Conservation (phyloP, 1,139 yeast genomes). For the Meyerozyma carpophila region DNA sequence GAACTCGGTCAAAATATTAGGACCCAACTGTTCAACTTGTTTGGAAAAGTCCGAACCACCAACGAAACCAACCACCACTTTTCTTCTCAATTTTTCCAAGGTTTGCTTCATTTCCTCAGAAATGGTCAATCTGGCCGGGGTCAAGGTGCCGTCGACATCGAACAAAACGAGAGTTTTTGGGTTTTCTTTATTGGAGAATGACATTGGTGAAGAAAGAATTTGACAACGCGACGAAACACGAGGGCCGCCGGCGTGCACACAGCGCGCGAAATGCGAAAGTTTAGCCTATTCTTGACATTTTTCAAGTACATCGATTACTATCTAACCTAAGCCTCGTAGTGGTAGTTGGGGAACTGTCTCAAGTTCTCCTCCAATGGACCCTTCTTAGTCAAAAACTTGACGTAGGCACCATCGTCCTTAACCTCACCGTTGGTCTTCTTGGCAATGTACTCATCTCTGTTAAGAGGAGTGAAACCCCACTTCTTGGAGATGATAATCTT, state of each 20-base stretch:
- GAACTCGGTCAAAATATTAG: slow-evolving; percentile 67
- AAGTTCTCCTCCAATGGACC: slow-evolving; percentile 93
- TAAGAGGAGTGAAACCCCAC: slow-evolving; percentile 99
- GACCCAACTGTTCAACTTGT: slow-evolving; percentile 94
- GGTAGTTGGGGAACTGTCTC: slow-evolving; percentile 92
- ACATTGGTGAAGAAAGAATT: slow-evolving; percentile 24
- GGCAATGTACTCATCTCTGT: slow-evolving; percentile 94
- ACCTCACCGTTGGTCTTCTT: slow-evolving; percentile 97
- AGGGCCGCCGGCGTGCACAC: neutral
- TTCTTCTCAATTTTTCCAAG: slow-evolving; percentile 72
- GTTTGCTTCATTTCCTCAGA: slow-evolving; percentile 77
- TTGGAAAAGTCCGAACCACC: slow-evolving; percentile 96
- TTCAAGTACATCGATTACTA: slow-evolving; percentile 4
- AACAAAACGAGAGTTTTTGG: slow-evolving; percentile 72
- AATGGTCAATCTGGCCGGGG: slow-evolving; percentile 87
- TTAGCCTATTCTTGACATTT: neutral
- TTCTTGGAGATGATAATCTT: slow-evolving; percentile 98
- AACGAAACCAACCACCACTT: slow-evolving; percentile 93
- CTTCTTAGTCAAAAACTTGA: slow-evolving; percentile 94
- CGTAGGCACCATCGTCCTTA: slow-evolving; percentile 99
- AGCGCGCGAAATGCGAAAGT: neutral
- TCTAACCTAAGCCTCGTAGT: slow-evolving; percentile 39
- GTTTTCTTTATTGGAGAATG: slow-evolving; percentile 48
- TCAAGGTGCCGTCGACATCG: slow-evolving; percentile 97
- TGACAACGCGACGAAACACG: neutral